Evolutionary conservation across 2,329 filamentous ascomycete genomes (phyloP).

Genomic region (Fusarium illudens): DNA sequence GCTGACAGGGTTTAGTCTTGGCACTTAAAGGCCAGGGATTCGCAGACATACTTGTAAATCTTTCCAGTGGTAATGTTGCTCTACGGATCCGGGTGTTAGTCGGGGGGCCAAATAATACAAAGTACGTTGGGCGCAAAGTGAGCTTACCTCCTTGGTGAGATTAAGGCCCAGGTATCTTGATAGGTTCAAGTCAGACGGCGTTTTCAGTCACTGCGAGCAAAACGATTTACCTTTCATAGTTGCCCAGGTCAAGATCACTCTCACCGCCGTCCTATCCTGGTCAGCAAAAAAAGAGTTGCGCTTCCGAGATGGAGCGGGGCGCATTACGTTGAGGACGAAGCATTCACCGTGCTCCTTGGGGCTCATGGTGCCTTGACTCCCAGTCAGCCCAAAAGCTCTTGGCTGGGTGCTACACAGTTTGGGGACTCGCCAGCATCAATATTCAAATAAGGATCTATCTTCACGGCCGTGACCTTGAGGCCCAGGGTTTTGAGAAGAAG

Average conservation of each 20-base stretch:
- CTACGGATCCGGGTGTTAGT: conserved; percentile 70
- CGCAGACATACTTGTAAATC: conserved; percentile 89
- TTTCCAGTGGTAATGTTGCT: conserved; percentile 99
- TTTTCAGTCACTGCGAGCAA: conserved; percentile 21
- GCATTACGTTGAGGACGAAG: conserved; percentile 76
- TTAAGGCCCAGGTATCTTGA: not conserved
- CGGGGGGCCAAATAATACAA: conserved; percentile 83
- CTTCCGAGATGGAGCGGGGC: not conserved
- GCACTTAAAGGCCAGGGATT: not conserved
- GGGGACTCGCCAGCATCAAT: conserved; percentile 43
- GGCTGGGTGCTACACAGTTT: not conserved
- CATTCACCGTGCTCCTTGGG: conserved; percentile 80
- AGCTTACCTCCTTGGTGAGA: not conserved
- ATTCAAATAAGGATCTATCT: conserved; percentile 62
- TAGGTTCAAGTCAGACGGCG: not conserved
- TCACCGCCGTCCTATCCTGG: not conserved
- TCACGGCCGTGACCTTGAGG: conserved; percentile 70
- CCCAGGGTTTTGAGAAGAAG: conserved; percentile 82
- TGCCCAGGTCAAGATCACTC: conserved; percentile 64
- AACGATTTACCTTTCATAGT: conserved; percentile 58
- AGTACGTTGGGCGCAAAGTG: not conserved
- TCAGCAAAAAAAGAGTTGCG: not conserved
- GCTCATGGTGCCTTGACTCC: conserved; percentile 10
- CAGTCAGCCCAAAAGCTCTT: not conserved
- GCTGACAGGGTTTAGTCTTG: not conserved